Base-by-base conservation (phyloP, 2,329 filamentous ascomycete species). In the Hymenoscyphus scutula region DNA sequence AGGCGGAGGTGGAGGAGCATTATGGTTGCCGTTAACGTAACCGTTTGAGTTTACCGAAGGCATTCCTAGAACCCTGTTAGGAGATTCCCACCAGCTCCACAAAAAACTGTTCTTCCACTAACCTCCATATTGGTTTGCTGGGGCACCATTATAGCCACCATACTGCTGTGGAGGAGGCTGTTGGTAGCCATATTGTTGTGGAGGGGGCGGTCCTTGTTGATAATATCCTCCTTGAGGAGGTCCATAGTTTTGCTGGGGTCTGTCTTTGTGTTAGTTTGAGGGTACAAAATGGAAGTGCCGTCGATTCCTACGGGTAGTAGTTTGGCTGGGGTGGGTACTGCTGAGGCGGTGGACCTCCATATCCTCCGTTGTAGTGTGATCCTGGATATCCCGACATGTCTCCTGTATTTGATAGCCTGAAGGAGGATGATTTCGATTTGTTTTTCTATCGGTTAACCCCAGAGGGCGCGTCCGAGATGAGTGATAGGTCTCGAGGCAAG, bases 371-470 rank as follows among this genome's bases (percentile, higher is more conserved):
- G 71, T 87, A 86, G 56, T 78, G 77, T 64, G 79, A 74, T 64
- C 81, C 81, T 67, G 84, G 84, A 74, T 87, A 89, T 72, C 84
- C 85, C 68, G 86, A 87, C 86, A 89, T 89, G n/a, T 61, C 62
- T 65, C 25, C 56, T 53, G 19, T 25, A 4, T 34, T 25, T 48
- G 15, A n/a, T 58, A 25, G 34, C 55, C n/a, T 53, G 19, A 10
- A 58, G 23, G 19, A 34, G 55, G 55, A 56, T 15, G 41, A 63
- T 51, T 27, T 34, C 45, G 59, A 19, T 53, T 60, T 65, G 63
- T 17, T 61, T 60, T 56, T 62, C n/a, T 57, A 53, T 32, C 62
- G 61, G 67, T 62, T 56, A 27, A 30, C 69, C 64, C 65, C 65
- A 66, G 59, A 65, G 56, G 38, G 17, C 11, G 23, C 45, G n/a